A percentile compares a stretch with the other conserved stretches of the same genome.
Conservation (phyloP, 1,284 basidiomycete species). For the Irpex lacteus region DNA sequence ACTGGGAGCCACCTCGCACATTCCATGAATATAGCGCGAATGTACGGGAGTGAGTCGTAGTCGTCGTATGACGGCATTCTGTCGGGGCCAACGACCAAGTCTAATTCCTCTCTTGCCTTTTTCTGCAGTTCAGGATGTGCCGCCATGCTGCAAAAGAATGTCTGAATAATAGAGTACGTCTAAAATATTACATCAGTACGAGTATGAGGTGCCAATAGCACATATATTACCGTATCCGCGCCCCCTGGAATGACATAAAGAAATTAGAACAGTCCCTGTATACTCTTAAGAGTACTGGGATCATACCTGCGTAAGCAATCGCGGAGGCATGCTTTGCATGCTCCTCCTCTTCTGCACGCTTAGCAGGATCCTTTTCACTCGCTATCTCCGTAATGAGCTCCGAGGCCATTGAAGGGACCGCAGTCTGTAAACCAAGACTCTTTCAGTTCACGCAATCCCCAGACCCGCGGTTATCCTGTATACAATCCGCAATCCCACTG, state of each 20-base stretch:
- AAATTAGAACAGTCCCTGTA: background rate
- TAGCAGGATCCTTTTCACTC: background rate
- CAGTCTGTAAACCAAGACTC: background rate
- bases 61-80: constrained; percentile 34
- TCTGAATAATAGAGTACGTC: constrained; percentile 25
- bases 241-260: constrained; percentile 16
- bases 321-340: background rate
- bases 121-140: constrained; percentile 29
- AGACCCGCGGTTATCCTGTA: background rate
- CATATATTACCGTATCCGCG: constrained; percentile 24
- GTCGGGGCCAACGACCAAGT: constrained; percentile 28
- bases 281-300: constrained; percentile 8
- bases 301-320: constrained; percentile 6
- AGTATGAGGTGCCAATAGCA: background rate
- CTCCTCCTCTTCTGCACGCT: background rate
- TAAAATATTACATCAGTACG: constrained; percentile 9
- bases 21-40: constrained; percentile 33
- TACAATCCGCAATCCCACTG: background rate
- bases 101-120: constrained; percentile 31
- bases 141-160: constrained; percentile 29
- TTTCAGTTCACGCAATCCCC: background rate
- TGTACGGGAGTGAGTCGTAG: constrained; percentile 28
- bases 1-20: constrained; percentile 15
- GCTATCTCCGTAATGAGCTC: background rate
- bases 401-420: background rate